Percentiles rank a stretch among this genome's conserved stretches.
phyloP scores from a whole-genome alignment of 306 rosid genomes.

The Betula pendula region DNA sequence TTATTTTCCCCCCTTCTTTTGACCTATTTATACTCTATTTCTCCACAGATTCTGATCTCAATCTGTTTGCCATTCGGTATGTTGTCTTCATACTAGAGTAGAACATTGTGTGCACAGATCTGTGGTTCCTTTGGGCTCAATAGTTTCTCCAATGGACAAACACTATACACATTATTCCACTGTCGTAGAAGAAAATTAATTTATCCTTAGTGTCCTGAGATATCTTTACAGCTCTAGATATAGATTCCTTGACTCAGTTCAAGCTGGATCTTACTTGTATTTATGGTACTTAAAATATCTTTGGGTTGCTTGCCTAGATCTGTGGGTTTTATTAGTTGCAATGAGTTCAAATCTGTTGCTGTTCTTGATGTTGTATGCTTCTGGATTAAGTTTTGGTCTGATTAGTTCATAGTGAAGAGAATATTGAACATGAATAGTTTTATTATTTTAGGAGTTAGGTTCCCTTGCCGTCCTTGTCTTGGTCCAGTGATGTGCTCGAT shows the following conservation, averaged over 20 bases:
- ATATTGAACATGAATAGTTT: not conserved
- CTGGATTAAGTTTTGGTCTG: not conserved
- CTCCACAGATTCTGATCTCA: not conserved
- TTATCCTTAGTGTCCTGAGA: not conserved
- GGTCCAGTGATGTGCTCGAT: not conserved
- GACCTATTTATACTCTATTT: not conserved
- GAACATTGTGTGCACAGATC: not conserved
- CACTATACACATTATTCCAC: not conserved
- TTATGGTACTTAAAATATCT: not conserved
- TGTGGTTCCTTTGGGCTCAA: not conserved
- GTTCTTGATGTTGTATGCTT: not conserved
- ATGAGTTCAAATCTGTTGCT: not conserved
- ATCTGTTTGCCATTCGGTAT: not conserved
- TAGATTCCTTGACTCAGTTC: not conserved
- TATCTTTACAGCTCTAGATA: not conserved
- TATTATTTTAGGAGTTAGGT: not conserved
- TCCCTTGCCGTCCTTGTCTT: not conserved
- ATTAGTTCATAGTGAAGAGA: not conserved
- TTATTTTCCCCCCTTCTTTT: not conserved
- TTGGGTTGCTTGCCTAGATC: slow-evolving; percentile 1
- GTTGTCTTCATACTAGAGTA: not conserved
- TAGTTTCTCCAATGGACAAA: not conserved
- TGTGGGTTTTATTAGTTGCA: not conserved
- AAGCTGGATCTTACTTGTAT: not conserved
- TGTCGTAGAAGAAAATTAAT: not conserved